These are phyloP conservation scores for Haemoproteus tartakovskyi DNA, from an alignment of 169 alveolate genomes.

Conservation along the genomic window DNA sequence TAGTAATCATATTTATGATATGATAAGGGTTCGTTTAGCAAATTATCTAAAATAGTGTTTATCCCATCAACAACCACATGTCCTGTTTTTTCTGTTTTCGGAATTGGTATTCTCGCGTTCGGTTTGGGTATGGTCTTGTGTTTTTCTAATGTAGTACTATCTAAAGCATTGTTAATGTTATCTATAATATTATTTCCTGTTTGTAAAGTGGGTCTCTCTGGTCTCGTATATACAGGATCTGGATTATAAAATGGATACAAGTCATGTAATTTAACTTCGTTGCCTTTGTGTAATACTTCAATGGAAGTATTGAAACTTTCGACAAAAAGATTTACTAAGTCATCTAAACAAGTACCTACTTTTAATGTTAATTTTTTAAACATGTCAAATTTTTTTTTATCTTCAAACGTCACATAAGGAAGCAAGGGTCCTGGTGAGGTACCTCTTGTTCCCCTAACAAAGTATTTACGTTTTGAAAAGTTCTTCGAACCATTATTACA, in stretches of 20 bases:
- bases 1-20: slow-evolving; percentile 32
- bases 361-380: slow-evolving; percentile 51
- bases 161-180: slow-evolving; percentile 46
- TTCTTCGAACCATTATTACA: too few relatives aligned
- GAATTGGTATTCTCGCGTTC: slow-evolving; percentile 27
- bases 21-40: slow-evolving; percentile 45
- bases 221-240: slow-evolving; percentile 54
- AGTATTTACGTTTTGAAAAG: too few relatives aligned
- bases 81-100: slow-evolving; percentile 53
- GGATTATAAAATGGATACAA: slow-evolving; percentile 62
- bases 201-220: slow-evolving; percentile 56
- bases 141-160: slow-evolving; percentile 47
- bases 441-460: too few relatives aligned
- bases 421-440: background rate
- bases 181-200: slow-evolving; percentile 49
- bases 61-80: slow-evolving; percentile 33
- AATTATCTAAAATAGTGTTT: slow-evolving; percentile 31
- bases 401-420: background rate
- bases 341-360: slow-evolving; percentile 51
- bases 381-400: slow-evolving; percentile 9
- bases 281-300: background rate
- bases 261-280: slow-evolving; percentile 26
- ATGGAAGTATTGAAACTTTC: slow-evolving; percentile 24
- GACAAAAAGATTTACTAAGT: slow-evolving; percentile 30
- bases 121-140: slow-evolving; percentile 27